Percentiles rank a stretch among this genome's conserved stretches.
Conservation (phyloP, 2,329 filamentous ascomycete genomes). For the Calonectria henricotiae region DNA sequence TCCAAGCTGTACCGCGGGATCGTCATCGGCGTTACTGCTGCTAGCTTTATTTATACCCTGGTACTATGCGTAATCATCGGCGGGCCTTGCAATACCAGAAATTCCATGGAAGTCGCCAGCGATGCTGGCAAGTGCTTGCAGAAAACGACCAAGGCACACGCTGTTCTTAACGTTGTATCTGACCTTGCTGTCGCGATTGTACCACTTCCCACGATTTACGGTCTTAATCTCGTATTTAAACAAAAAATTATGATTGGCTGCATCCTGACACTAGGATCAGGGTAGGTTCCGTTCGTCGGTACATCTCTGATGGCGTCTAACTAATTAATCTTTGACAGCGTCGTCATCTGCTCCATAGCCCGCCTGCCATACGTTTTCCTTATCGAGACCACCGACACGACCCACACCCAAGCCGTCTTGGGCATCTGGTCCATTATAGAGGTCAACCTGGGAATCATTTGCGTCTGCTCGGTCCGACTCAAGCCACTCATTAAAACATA, state of each 20-base stretch:
- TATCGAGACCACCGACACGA: slow-evolving; percentile 52
- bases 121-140: neutral
- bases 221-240: neutral
- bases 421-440: slow-evolving; percentile 59
- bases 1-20: neutral
- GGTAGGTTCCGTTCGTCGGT: neutral
- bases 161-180: neutral
- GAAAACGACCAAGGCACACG: neutral
- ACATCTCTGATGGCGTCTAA: neutral
- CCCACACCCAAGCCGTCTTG: slow-evolving; percentile 50
- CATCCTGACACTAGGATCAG: neutral
- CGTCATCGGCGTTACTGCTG: neutral
- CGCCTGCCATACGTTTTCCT: slow-evolving; percentile 12
- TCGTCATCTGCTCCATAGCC: slow-evolving; percentile 18
- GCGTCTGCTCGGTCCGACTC: slow-evolving; percentile 56
- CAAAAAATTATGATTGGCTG: slow-evolving; percentile 10
- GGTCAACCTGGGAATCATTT: slow-evolving; percentile 59
- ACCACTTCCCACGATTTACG: slow-evolving; percentile 7
- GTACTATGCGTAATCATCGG: slow-evolving; percentile 2
- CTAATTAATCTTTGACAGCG: neutral
- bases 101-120: neutral
- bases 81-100: slow-evolving; percentile 8
- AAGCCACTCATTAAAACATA: slow-evolving; percentile 42
- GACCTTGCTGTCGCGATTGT: neutral
- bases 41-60: neutral